phyloP scores from a whole-genome alignment of 306 rosid genomes.

The Cercis canadensis region DNA sequence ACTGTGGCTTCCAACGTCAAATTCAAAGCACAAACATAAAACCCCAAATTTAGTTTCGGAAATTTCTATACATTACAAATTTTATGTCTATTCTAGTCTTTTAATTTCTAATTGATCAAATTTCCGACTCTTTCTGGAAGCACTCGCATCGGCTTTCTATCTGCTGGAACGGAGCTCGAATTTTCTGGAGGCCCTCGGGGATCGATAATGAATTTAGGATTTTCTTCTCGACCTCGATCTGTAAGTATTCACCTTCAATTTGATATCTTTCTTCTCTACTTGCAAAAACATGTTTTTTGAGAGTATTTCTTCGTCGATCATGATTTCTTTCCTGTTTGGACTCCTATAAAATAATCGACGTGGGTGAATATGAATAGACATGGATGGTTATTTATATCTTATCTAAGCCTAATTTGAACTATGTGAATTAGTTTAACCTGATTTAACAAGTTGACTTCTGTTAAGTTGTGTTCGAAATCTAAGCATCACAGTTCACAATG shows the following conservation, averaged over 20 bases:
- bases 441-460: conserved; percentile 13
- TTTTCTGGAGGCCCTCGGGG: not conserved
- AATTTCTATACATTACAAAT: not conserved
- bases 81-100: not conserved
- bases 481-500: not conserved
- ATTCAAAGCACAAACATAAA: not conserved
- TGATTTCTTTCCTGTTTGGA: not conserved
- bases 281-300: not conserved
- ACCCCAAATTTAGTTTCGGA: not conserved
- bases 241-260: conserved; percentile 47
- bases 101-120: not conserved
- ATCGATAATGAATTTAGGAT: conserved; percentile 58
- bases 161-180: not conserved
- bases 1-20: conserved; percentile 4
- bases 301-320: conserved; percentile 9
- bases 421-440: conserved; percentile 3
- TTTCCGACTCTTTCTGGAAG: not conserved
- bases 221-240: conserved; percentile 36
- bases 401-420: conserved; percentile 13
- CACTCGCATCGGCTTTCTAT: not conserved
- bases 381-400: not conserved
- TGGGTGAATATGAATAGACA: not conserved
- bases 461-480: conserved; percentile 1
- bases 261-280: not conserved
- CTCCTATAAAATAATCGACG: not conserved